Evolutionary conservation across 2,329 filamentous ascomycete genomes (phyloP).

Genomic region (Thyridium curvatum): DNA sequence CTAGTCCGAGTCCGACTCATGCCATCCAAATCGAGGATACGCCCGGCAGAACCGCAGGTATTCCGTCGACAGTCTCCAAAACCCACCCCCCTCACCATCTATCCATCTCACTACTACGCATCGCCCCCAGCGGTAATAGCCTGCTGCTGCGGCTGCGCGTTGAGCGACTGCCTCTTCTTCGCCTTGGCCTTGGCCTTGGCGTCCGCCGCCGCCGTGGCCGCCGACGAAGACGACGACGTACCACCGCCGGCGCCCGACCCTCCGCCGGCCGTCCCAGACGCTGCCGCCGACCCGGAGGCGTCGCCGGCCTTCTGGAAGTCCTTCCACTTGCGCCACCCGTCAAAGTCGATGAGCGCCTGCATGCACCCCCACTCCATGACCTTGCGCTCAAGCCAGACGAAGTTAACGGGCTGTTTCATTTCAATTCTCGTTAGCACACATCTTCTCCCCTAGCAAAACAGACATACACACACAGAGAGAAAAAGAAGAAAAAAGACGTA

Average conservation of each 20-base stretch:
- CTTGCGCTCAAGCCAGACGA: conserved; percentile 94
- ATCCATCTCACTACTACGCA: neutral
- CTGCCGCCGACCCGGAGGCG: conserved; percentile 26
- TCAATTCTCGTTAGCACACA: too few species aligned
- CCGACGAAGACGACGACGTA: conserved; percentile 1
- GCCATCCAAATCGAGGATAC: too few species aligned
- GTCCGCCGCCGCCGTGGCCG: conserved; percentile 30
- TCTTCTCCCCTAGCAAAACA: neutral
- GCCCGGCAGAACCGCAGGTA: too few species aligned
- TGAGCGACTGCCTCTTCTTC: conserved; percentile 34
- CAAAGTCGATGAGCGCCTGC: conserved; percentile 97
- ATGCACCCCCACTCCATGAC: conserved; percentile 99
- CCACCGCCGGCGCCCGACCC: too few species aligned
- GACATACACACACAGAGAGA: neutral
- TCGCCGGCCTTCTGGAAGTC: conserved; percentile 56
- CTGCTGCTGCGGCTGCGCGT: conserved; percentile 10
- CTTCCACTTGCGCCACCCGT: conserved; percentile 97
- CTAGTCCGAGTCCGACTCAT: too few species aligned
- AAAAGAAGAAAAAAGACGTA: conserved; percentile 30
- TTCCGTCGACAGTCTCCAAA: too few species aligned
- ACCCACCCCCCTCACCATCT: too few species aligned
- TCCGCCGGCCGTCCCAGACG: too few species aligned
- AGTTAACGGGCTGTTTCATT: conserved; percentile 96
- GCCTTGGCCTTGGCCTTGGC: conserved; percentile 32
- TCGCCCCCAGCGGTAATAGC: neutral